phyloP scores from a whole-genome alignment of 805 yeast species.

The Helenozyma rhizophorensis region DNA sequence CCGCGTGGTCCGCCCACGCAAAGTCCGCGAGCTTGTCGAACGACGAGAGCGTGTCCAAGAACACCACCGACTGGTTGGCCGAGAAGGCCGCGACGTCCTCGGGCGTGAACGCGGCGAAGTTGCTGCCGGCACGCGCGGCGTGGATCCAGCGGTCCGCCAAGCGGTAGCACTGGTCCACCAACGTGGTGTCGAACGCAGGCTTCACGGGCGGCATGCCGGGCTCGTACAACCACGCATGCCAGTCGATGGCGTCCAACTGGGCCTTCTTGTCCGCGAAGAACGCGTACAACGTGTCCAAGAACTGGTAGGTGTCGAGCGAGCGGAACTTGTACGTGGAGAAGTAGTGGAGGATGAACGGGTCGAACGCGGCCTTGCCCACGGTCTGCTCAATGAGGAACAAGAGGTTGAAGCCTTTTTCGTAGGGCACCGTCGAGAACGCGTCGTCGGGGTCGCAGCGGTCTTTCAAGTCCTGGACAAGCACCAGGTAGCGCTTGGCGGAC shows the following conservation, averaged over 20 bases:
- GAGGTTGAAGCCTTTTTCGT: constrained; percentile 84
- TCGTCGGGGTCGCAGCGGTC: constrained; percentile 82
- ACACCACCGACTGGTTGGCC: constrained; percentile 75
- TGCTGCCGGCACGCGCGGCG: constrained; percentile 20
- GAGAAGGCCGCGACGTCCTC: constrained; percentile 55
- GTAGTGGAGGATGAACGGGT: constrained; percentile 75
- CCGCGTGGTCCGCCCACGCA: constrained; percentile 34
- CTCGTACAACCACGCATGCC: constrained; percentile 77
- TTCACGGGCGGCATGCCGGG: constrained; percentile 85
- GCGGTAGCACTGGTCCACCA: constrained; percentile 67
- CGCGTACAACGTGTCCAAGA: constrained; percentile 69
- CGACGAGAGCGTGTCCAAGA: constrained; percentile 63
- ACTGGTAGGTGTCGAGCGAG: constrained; percentile 79
- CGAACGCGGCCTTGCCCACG: constrained; percentile 68
- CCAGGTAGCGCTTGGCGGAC: constrained; percentile 47
- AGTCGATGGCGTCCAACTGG: constrained; percentile 66
- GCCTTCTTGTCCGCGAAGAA: constrained; percentile 49
- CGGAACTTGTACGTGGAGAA: constrained; percentile 63
- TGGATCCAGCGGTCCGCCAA: constrained; percentile 65
- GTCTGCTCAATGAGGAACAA: constrained; percentile 67
- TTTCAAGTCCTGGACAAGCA: constrained; percentile 67
- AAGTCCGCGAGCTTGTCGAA: constrained; percentile 39
- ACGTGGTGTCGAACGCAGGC: constrained; percentile 72
- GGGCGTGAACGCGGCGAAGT: constrained; percentile 12
- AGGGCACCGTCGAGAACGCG: constrained; percentile 82